phyloP scores from a whole-genome alignment of 2,329 filamentous ascomycete genomes.

The Lasiodiplodia gonubiensis region DNA sequence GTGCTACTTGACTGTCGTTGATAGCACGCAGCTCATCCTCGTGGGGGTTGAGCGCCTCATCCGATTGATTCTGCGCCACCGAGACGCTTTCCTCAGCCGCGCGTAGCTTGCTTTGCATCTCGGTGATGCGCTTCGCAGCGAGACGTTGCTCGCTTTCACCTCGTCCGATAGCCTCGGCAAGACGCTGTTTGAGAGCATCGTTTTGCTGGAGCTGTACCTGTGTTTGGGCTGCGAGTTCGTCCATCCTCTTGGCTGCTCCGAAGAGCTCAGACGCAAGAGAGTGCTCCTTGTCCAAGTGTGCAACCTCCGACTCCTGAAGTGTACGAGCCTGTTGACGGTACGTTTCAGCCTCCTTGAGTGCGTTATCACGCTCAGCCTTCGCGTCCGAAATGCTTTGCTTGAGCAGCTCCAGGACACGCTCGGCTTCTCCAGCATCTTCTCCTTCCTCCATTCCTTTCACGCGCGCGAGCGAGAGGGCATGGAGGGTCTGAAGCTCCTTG shows the following conservation, averaged over 20 bases:
- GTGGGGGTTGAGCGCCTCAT: slow-evolving; percentile 80
- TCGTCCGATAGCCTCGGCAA: slow-evolving; percentile 78
- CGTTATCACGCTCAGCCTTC: slow-evolving; percentile 74
- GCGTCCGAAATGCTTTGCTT: slow-evolving; percentile 72
- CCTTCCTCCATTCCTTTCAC: slow-evolving; percentile 67
- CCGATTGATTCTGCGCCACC: slow-evolving; percentile 80
- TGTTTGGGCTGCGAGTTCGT: slow-evolving; percentile 79
- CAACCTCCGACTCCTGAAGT: slow-evolving; percentile 62
- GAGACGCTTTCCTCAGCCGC: slow-evolving; percentile 83
- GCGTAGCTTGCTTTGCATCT: slow-evolving; percentile 80
- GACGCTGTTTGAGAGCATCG: slow-evolving; percentile 72
- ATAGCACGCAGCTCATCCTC: slow-evolving; percentile 82
- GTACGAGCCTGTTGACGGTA: slow-evolving; percentile 67
- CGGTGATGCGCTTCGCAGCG: slow-evolving; percentile 81
- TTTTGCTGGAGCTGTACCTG: slow-evolving; percentile 82
- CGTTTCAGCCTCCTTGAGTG: slow-evolving; percentile 66
- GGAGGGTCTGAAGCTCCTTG: slow-evolving; percentile 74
- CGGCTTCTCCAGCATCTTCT: slow-evolving; percentile 55
- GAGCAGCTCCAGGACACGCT: slow-evolving; percentile 67
- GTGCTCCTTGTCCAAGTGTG: slow-evolving; percentile 40
- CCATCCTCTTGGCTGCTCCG: slow-evolving; percentile 76
- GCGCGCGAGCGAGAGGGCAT: slow-evolving; percentile 68
- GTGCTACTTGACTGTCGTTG: slow-evolving; percentile 75
- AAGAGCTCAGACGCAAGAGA: slow-evolving; percentile 63
- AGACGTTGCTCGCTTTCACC: slow-evolving; percentile 83